Evolutionary conservation across 2,329 filamentous ascomycete genomes (phyloP), one percentile per base, ranked within the genome.

Genomic region (Simplicillium sp.): DNA sequence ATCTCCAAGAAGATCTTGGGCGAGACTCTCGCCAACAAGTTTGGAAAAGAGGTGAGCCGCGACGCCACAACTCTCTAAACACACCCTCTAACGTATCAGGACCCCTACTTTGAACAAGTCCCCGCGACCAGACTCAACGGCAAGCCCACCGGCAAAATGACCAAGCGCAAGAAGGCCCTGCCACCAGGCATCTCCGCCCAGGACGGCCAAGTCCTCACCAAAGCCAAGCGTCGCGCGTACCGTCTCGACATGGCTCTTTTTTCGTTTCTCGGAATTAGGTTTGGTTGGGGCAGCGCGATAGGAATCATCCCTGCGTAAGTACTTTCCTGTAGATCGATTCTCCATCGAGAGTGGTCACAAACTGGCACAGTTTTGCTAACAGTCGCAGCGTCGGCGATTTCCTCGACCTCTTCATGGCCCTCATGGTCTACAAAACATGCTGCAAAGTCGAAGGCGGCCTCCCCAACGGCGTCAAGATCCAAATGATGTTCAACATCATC

Each of bases 231-330:
- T 52, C 75, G 84, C 44, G 88, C 92, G 29, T 94, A 95, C 63
- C 75, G 79, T 31, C 76, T 96, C 18, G 92, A 97, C 61, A 84
- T 87, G 69, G 77, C 75, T 41, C 75, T 95, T 6, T 94, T 90
- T 67, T 88, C 77, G 54, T 77, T 87, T 55, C 77, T 84, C 48
- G 87, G 88, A 34, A 73, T 94, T 44, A 77, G 82, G 43, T 89
- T 97, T 56, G 92, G 92, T 41, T 96, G 88, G 87, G 79, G 85
- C 39, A 84, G 82, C 51, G 75, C 95, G 43, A 86, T 97, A 52
- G 92, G 82, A 12, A 57, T 97, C 7, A 62, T 97, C 41, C 92
- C 92, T 51, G 77, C 77, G 76, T 87, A 73, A 71, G 84, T 74
- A 11, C 36, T 8, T 5, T n/a, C 28, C 25, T 25, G 15, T 11